These are phyloP conservation scores for Mucuna pruriens DNA, from an alignment of 306 rosid species.

Conservation along the genomic window DNA sequence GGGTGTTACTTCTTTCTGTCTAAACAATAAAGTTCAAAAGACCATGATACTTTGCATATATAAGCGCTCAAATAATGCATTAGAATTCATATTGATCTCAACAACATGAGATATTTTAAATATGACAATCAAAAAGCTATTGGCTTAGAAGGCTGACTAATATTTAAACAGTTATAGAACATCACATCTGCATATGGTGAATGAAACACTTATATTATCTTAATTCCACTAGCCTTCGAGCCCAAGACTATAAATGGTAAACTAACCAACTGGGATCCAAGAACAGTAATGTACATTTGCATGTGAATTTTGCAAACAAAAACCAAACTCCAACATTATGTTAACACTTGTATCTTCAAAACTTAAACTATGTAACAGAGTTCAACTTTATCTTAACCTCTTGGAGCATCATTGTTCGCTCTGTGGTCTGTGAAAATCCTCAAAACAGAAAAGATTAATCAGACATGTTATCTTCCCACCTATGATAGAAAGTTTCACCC, in stretches of 20 bases:
- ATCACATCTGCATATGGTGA: neutral
- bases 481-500: neutral
- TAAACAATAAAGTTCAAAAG: slow-evolving; percentile 11
- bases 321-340: neutral
- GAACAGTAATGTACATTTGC: neutral
- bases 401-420: neutral
- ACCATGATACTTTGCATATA: neutral
- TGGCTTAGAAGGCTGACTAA: neutral
- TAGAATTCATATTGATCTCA: slow-evolving; percentile 13
- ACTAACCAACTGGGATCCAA: neutral
- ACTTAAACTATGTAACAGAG: neutral
- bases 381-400: slow-evolving; percentile 4
- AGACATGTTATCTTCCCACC: neutral
- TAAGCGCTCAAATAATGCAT: slow-evolving; percentile 27
- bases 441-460: neutral
- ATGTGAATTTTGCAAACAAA: neutral
- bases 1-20: neutral
- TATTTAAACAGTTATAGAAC: neutral
- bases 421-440: neutral
- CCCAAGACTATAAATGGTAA: neutral
- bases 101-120: slow-evolving; percentile 7
- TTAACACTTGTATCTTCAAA: neutral
- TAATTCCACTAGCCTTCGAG: neutral
- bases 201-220: neutral
- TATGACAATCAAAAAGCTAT: slow-evolving; percentile 11